Percentiles rank a stretch among this genome's conserved stretches.
Evolutionary conservation across 2,329 filamentous ascomycete species (phyloP).

Genomic region (Xylariaceae sp.): DNA sequence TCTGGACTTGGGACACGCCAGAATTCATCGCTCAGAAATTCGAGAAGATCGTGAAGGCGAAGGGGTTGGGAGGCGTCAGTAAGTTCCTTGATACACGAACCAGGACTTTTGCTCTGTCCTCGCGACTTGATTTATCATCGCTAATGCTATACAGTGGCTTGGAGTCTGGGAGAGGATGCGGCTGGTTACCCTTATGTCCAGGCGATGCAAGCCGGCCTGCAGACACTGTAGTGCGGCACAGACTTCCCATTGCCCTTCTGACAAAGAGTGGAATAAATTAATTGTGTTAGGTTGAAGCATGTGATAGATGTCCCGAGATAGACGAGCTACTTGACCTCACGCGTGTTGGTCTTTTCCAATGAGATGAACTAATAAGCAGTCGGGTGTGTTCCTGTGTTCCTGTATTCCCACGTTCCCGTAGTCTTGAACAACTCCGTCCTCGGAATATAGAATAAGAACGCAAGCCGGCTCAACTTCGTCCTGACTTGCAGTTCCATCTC

Average conservation of each 20-base stretch:
- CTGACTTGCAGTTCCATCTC: neutral
- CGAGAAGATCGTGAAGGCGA: slow-evolving; percentile 59
- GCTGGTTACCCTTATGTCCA: slow-evolving; percentile 20
- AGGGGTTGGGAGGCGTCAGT: slow-evolving; percentile 68
- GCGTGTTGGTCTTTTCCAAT: too few species aligned
- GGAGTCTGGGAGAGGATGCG: slow-evolving; percentile 27
- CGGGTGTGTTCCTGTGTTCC: too few species aligned
- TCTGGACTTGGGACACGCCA: slow-evolving; percentile 77
- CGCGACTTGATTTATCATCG: neutral
- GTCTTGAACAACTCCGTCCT: too few species aligned
- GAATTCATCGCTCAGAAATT: slow-evolving; percentile 68
- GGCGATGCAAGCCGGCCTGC: slow-evolving; percentile 21
- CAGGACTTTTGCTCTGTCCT: neutral
- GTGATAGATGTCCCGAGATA: too few species aligned
- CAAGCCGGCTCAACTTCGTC: neutral
- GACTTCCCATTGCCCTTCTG: too few species aligned
- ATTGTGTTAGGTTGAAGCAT: too few species aligned
- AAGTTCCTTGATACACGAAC: slow-evolving; percentile 23
- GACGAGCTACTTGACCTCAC: too few species aligned
- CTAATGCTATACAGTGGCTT: slow-evolving; percentile 22
- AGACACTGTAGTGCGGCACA: slow-evolving; percentile 10
- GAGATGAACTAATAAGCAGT: too few species aligned
- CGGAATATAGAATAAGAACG: too few species aligned
- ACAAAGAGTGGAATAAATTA: too few species aligned
- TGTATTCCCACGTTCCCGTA: too few species aligned